Conservation (phyloP, 2,329 filamentous ascomycete species). For the Ramularia endophylla region DNA sequence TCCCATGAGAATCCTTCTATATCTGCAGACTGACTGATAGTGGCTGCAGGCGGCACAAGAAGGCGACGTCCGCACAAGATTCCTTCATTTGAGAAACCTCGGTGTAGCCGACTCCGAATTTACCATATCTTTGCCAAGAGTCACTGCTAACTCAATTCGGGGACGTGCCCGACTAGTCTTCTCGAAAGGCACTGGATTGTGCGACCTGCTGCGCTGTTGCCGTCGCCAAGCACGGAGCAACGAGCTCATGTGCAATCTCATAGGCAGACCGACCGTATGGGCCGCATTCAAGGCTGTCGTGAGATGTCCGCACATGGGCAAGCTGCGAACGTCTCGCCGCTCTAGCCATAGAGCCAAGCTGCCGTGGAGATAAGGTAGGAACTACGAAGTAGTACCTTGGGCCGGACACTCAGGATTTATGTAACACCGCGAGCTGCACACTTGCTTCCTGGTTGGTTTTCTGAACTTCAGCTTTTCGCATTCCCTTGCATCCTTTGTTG, state of each 20-base stretch:
- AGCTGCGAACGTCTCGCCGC: not conserved
- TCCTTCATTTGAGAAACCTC: not conserved
- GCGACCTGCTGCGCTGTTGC: not conserved
- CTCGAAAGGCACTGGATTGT: not conserved
- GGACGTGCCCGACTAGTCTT: not conserved
- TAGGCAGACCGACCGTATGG: too few species aligned
- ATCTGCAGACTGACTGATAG: not conserved
- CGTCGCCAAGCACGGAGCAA: constrained; percentile 1
- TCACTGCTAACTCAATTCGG: not conserved
- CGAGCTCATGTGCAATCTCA: too few species aligned
- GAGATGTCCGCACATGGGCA: not conserved
- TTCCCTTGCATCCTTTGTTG: not conserved
- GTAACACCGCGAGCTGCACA: not conserved
- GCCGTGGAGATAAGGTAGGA: not conserved
- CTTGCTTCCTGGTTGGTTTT: not conserved
- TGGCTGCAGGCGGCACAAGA: not conserved
- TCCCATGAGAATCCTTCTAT: not conserved
- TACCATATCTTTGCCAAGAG: not conserved
- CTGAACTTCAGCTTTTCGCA: constrained; percentile 1
- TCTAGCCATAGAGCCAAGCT: not conserved
- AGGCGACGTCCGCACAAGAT: constrained; percentile 1
- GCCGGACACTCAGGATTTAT: not conserved
- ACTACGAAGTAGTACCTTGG: not conserved
- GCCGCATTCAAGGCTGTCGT: not conserved
- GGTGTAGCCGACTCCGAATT: not conserved